These are phyloP conservation scores for Penicillium sumatraense DNA, from an alignment of 2,329 filamentous ascomycete genomes.

Conservation along the genomic window DNA sequence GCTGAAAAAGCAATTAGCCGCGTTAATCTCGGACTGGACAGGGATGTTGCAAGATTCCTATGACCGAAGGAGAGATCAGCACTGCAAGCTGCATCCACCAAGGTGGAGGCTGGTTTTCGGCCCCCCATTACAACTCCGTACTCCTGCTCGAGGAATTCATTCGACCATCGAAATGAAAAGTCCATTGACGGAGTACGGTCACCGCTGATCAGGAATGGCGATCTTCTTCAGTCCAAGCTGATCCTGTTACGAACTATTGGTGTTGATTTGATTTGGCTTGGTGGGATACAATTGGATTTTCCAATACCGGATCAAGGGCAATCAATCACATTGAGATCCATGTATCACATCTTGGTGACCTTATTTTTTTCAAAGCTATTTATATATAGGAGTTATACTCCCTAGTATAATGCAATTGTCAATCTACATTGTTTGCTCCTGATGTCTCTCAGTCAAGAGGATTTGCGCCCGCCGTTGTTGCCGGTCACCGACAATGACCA, in stretches of 20 bases:
- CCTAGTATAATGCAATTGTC: background rate
- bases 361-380: background rate
- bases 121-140: too few relatives aligned
- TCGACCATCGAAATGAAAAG: background rate
- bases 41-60: background rate
- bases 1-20: background rate
- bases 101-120: background rate
- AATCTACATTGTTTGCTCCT: background rate
- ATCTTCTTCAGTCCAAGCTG: background rate
- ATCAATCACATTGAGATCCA: background rate
- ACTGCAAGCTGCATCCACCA: background rate
- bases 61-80: background rate
- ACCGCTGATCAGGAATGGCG: too few relatives aligned
- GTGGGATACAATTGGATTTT: background rate
- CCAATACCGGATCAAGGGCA: background rate
- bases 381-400: background rate
- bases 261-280: too few relatives aligned
- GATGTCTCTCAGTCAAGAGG: background rate
- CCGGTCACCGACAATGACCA: constrained; percentile 13
- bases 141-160: background rate
- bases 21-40: background rate
- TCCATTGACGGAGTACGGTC: too few relatives aligned
- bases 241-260: background rate
- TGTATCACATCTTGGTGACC: background rate
- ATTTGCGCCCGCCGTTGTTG: constrained; percentile 6